phyloP scores from a whole-genome alignment of 2,329 filamentous ascomycete species.

The Xylaria sp. region DNA sequence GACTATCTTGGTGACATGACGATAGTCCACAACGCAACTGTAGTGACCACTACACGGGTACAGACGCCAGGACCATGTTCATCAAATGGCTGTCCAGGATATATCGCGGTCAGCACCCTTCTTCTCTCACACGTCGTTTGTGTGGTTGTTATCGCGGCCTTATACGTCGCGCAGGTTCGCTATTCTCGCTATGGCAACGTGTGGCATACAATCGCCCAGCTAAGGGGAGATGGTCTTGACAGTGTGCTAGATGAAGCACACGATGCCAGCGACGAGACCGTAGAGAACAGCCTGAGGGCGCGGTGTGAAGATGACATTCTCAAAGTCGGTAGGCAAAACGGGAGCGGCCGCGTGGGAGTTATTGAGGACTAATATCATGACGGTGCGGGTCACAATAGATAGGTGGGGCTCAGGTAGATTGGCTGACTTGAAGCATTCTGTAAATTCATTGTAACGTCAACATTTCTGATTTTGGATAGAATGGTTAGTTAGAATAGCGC shows the following conservation, averaged over 20 bases:
- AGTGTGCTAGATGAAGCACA: conserved; percentile 1
- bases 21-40: background rate
- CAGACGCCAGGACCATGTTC: background rate
- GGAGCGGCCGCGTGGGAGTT: background rate
- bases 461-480: no score
- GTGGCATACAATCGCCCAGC: conserved; percentile 27
- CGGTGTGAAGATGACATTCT: background rate
- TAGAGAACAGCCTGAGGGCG: background rate
- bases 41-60: background rate
- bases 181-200: conserved; percentile 24
- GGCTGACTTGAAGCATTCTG: no score
- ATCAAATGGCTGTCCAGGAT: conserved; percentile 14
- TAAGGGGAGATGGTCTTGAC: conserved; percentile 11
- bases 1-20: background rate
- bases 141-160: conserved; percentile 11
- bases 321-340: background rate
- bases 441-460: no score
- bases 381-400: no score
- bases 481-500: no score
- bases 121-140: conserved; percentile 13
- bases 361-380: background rate
- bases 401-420: no score
- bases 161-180: conserved; percentile 11
- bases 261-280: background rate
- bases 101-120: conserved; percentile 9